Conservation (phyloP, 345 rosid species). For the Heritiera littoralis region DNA sequence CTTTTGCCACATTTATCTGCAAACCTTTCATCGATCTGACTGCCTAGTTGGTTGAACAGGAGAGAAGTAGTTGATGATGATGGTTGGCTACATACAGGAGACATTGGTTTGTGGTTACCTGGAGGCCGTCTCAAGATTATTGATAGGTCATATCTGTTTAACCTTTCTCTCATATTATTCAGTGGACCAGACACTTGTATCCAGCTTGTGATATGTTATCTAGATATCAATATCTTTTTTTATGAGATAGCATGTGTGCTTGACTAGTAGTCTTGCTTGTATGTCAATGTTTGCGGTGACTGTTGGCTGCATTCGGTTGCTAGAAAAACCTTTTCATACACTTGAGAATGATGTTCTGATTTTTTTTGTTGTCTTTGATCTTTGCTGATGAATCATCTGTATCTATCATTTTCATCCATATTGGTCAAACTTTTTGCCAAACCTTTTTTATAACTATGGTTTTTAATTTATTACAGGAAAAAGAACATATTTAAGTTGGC, state of each 20-base stretch:
- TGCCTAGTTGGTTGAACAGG: conserved; percentile 48
- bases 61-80: conserved; percentile 78
- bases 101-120: conserved; percentile 83
- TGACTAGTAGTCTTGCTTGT: background rate
- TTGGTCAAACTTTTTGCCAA: background rate
- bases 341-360: background rate
- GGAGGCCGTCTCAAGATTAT: conserved; percentile 94
- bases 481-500: conserved; percentile 96
- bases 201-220: conserved; percentile 7
- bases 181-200: background rate
- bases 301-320: background rate
- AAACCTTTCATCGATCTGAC: conserved; percentile 17
- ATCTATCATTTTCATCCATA: background rate
- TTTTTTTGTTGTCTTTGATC: background rate
- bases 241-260: background rate
- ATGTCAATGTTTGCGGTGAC: background rate
- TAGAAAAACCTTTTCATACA: background rate
- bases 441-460: background rate
- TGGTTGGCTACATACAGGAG: conserved; percentile 95
- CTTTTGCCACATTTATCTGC: conserved; percentile 5
- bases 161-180: background rate
- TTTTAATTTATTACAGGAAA: conserved; percentile 38
- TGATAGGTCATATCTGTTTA: conserved; percentile 60
- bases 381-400: background rate
- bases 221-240: background rate